Evolutionary conservation across 192 early-diverging fungal species (phyloP).

Genomic region (Lunasporangiospora selenospora): DNA sequence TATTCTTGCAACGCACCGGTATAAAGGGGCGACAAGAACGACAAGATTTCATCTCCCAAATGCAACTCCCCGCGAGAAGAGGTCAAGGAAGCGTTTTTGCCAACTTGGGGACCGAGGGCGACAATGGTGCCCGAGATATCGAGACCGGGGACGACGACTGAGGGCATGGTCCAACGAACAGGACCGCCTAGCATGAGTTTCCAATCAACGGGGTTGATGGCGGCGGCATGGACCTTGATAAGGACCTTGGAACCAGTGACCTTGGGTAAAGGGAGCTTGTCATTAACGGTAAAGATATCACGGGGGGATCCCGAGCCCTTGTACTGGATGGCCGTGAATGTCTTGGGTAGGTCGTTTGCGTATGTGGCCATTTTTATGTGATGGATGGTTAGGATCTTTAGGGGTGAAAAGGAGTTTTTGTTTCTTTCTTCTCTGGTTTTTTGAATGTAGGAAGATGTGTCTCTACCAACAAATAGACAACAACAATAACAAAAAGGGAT

Average conservation of each 20-base stretch:
- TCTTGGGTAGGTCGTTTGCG: slow-evolving; percentile 11
- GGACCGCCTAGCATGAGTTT: slow-evolving; percentile 39
- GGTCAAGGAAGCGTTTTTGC: slow-evolving; percentile 2
- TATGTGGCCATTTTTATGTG: slow-evolving; percentile 17
- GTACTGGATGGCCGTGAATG: slow-evolving; percentile 24
- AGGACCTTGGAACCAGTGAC: slow-evolving; percentile 23
- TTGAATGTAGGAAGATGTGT: no score
- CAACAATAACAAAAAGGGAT: no score
- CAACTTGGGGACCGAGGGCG: slow-evolving; percentile 23
- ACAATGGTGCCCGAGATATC: slow-evolving; percentile 38
- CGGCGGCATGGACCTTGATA: slow-evolving; percentile 41
- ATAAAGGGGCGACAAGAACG: slow-evolving; percentile 11
- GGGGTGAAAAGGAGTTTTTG: no score
- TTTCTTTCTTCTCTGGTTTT: no score
- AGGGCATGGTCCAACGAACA: slow-evolving; percentile 8
- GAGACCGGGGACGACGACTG: slow-evolving; percentile 23
- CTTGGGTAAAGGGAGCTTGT: slow-evolving; percentile 8
- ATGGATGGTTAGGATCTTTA: no score
- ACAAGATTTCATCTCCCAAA: slow-evolving; percentile 46
- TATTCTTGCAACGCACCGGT: slow-evolving; percentile 29
- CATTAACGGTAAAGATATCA: slow-evolving; percentile 18
- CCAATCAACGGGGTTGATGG: slow-evolving; percentile 49
- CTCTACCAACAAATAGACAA: no score
- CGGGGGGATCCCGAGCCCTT: not conserved
- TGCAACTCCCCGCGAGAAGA: no score